Evolutionary conservation across 1,284 basidiomycete species (phyloP).

Genomic region (Coniferiporia weirii): DNA sequence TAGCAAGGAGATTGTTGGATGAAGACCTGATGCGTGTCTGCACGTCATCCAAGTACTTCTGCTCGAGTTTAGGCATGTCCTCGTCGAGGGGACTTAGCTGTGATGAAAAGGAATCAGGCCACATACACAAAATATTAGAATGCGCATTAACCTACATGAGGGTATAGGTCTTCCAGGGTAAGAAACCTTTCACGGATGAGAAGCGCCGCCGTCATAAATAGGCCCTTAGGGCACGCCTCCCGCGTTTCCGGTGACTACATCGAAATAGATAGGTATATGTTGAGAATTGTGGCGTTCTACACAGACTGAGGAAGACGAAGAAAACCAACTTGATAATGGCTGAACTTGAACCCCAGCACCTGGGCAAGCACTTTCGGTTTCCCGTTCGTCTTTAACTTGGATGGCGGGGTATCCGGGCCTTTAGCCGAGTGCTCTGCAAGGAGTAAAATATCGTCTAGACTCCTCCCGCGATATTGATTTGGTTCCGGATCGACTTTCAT

Average conservation of each 20-base stretch:
- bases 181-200: conserved; percentile 88
- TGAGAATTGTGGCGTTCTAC: conserved; percentile 7
- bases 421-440: conserved; percentile 38
- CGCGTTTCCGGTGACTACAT: conserved; percentile 48
- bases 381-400: conserved; percentile 26
- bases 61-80: conserved; percentile 64
- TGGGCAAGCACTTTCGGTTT: conserved; percentile 75
- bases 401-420: conserved; percentile 19
- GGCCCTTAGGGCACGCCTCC: conserved; percentile 62
- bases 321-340: conserved; percentile 72
- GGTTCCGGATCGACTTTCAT: conserved; percentile 36
- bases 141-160: conserved; percentile 57
- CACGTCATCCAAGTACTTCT: conserved; percentile 65
- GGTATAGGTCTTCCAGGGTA: conserved; percentile 78
- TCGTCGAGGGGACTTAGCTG: conserved; percentile 74
- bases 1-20: conserved; percentile 77
- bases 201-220: conserved; percentile 83
- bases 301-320: conserved; percentile 5
- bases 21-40: conserved; percentile 61
- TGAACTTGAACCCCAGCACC: conserved; percentile 94
- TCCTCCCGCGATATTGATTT: conserved; percentile 50
- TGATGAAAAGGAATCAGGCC: conserved; percentile 16
- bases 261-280: conserved; percentile 12
- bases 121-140: conserved; percentile 19
- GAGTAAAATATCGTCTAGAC: conserved; percentile 58